Conservation (phyloP, 2,329 filamentous ascomycete species). For the Verticillium isaacii region DNA sequence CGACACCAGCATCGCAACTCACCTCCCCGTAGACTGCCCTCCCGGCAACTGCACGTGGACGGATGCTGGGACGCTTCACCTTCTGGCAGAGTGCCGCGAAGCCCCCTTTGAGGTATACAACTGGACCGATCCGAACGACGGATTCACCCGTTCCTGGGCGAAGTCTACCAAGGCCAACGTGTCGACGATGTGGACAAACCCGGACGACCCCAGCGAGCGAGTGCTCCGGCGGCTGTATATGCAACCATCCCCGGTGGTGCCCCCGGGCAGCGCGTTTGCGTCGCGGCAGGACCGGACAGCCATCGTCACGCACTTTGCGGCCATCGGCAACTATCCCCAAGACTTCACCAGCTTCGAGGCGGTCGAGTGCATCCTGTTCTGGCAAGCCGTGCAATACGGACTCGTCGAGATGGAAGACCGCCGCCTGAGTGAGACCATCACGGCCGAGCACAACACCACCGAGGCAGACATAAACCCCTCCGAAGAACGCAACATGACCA, state of each 20-base stretch:
- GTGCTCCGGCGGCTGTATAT: neutral
- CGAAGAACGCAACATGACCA: neutral
- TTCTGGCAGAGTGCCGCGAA: neutral
- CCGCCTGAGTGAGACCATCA: neutral
- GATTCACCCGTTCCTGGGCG: neutral
- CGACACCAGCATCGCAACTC: neutral
- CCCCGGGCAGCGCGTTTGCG: neutral
- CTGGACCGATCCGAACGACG: neutral
- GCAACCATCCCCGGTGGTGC: neutral
- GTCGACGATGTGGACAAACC: neutral
- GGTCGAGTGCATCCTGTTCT: slow-evolving; percentile 2
- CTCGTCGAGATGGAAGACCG: neutral
- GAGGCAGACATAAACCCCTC: neutral
- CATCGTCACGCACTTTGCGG: neutral
- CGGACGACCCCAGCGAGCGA: neutral
- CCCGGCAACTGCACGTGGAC: neutral
- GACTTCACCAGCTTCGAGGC: neutral
- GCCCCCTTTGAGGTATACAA: neutral
- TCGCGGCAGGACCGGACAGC: neutral
- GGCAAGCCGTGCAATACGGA: neutral
- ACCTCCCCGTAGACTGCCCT: neutral
- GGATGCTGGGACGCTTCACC: neutral
- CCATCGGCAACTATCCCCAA: neutral
- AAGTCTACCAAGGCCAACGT: neutral
- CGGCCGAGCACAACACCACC: no score